These are phyloP conservation scores for Xylaria palmicola DNA, from an alignment of 495 filamentous ascomycete species.

Conservation along the genomic window DNA sequence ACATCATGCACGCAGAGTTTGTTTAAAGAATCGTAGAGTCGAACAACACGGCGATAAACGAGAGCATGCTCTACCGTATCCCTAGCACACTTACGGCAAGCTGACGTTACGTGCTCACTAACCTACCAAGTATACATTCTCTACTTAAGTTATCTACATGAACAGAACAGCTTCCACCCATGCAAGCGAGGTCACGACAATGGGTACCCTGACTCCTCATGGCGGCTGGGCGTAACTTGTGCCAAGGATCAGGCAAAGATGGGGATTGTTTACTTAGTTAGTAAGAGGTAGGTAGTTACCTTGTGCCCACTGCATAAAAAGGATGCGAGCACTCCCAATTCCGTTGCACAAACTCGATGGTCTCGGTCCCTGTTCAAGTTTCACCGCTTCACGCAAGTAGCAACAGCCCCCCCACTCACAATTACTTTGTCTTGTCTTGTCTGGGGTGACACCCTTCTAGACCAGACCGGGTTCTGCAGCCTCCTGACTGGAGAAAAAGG, in stretches of 20 bases:
- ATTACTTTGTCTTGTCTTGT: not conserved
- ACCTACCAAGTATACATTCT: too few species aligned
- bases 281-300: not conserved
- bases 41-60: not conserved
- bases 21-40: not conserved
- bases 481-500: constrained; percentile 11
- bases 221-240: not conserved
- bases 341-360: not conserved
- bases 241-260: not conserved
- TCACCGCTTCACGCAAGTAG: not conserved
- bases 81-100: too few species aligned
- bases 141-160: too few species aligned
- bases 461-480: not conserved
- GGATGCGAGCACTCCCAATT: not conserved
- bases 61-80: too few species aligned
- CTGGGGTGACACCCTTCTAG: constrained; percentile 1
- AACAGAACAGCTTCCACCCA: too few species aligned
- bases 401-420: not conserved
- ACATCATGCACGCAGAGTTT: not conserved
- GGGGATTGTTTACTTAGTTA: not conserved
- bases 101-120: too few species aligned
- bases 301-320: not conserved
- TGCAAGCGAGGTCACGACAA: too few species aligned
- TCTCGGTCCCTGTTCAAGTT: not conserved
- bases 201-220: too few species aligned